Percentiles rank a stretch among this genome's conserved stretches.
phyloP scores from a whole-genome alignment of 352 stramenopile genomes.

The Globisporangium carolinianum region DNA sequence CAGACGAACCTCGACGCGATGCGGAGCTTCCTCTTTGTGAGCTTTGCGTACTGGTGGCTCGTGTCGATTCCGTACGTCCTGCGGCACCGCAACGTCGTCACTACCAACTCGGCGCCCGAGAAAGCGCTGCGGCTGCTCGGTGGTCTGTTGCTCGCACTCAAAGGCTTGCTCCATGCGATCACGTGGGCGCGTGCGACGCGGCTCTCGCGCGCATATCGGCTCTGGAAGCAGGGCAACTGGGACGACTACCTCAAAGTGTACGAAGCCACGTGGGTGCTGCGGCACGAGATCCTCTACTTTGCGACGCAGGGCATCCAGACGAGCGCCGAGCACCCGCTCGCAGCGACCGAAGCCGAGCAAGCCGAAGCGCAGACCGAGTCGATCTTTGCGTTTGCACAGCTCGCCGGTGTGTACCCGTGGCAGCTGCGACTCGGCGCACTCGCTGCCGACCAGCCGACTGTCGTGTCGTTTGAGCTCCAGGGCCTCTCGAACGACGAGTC shows the following conservation, averaged over 20 bases:
- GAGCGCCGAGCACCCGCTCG: conserved; percentile 4
- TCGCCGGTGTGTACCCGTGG: conserved; percentile 63
- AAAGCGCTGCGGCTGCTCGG: conserved; percentile 64
- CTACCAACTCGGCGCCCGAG: conserved; percentile 40
- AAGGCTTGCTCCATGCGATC: conserved; percentile 56
- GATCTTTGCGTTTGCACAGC: conserved; percentile 63
- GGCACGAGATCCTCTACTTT: conserved; percentile 79
- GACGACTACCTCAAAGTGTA: conserved; percentile 85
- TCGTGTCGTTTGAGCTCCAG: conserved; percentile 69
- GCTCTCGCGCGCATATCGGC: conserved; percentile 48
- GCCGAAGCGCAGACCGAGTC: conserved; percentile 20
- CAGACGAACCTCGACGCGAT: conserved; percentile 75
- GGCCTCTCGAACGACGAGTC: conserved; percentile 51
- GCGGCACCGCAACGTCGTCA: conserved; percentile 45
- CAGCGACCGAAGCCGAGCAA: conserved; percentile 3
- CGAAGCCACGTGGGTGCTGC: conserved; percentile 77
- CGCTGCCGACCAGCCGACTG: conserved; percentile 29
- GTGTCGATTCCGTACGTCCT: conserved; percentile 67
- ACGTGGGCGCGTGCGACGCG: conserved; percentile 66
- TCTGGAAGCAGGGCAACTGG: conserved; percentile 79
- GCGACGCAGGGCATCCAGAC: conserved; percentile 76
- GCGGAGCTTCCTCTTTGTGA: conserved; percentile 69
- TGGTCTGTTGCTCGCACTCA: conserved; percentile 54
- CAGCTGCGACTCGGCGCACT: conserved; percentile 39
- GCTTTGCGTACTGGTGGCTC: conserved; percentile 61